Conservation (phyloP, 352 stramenopile genomes). For the Phytophthora pisi region DNA sequence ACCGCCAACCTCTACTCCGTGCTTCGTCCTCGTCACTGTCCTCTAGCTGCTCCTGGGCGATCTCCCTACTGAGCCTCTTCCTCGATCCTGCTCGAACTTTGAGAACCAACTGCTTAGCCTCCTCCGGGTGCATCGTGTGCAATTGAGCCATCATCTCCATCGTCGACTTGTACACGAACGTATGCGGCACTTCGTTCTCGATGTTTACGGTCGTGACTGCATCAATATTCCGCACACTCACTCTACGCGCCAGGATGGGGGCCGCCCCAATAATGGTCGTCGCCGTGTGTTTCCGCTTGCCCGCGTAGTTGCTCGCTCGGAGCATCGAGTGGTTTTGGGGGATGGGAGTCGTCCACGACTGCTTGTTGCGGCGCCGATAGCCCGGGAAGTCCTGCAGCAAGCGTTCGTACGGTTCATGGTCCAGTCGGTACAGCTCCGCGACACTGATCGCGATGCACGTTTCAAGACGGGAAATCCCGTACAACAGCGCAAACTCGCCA, state of each 20-base stretch:
- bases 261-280: constrained; percentile 5
- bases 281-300: constrained; percentile 1
- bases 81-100: constrained; percentile 15
- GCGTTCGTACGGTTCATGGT: constrained; percentile 69
- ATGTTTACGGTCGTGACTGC: constrained; percentile 10
- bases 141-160: constrained; percentile 60
- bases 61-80: constrained; percentile 18
- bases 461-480: constrained; percentile 63
- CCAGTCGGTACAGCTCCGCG: constrained; percentile 71
- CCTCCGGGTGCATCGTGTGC: constrained; percentile 46
- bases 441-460: constrained; percentile 64
- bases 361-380: constrained; percentile 54
- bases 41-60: constrained; percentile 1
- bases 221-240: constrained; percentile 5
- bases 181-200: constrained; percentile 51
- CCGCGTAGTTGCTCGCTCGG: not conserved
- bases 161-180: constrained; percentile 52
- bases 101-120: constrained; percentile 46
- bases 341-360: constrained; percentile 48
- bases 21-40: not conserved
- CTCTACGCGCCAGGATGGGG: constrained; percentile 10
- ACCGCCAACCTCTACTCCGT: not conserved
- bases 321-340: not conserved
- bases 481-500: constrained; percentile 62
- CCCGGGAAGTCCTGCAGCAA: constrained; percentile 70